These are phyloP conservation scores for Fulvia fulva DNA, from an alignment of 2,329 filamentous ascomycete species.

Conservation along the genomic window DNA sequence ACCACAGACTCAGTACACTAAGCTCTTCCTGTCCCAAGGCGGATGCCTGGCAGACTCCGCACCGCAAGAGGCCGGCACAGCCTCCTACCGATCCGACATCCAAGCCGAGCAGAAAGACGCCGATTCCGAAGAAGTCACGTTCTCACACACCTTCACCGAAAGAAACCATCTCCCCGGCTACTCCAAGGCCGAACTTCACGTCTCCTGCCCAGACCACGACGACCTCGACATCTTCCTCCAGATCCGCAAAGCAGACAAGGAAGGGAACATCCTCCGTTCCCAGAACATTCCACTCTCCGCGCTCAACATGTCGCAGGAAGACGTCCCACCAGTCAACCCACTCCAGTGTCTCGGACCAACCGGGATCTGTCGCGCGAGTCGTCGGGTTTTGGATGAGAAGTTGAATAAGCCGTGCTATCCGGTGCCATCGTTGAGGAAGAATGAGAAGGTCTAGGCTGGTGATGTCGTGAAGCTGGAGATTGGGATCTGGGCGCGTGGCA, in stretches of 20 bases:
- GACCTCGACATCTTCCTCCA: slow-evolving; percentile 19
- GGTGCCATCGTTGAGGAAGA: slow-evolving; percentile 23
- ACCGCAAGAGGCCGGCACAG: not conserved
- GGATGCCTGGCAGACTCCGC: not conserved
- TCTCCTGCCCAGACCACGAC: slow-evolving; percentile 25
- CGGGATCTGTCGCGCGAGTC: slow-evolving; percentile 38
- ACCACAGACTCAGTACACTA: slow-evolving; percentile 9
- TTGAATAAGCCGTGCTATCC: not conserved
- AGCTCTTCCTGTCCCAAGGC: not conserved
- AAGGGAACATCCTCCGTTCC: slow-evolving; percentile 6
- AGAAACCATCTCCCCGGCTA: slow-evolving; percentile 40
- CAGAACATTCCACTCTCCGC: slow-evolving; percentile 12
- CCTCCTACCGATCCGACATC: not conserved
- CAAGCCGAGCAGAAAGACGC: slow-evolving; percentile 9
- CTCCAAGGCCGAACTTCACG: slow-evolving; percentile 45
- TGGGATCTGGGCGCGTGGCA: slow-evolving; percentile 45
- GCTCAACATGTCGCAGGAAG: not conserved
- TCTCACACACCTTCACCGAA: slow-evolving; percentile 40
- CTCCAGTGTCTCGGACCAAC: not conserved
- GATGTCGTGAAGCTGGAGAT: slow-evolving; percentile 46
- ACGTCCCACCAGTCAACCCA: not conserved
- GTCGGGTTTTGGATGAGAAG: not conserved
- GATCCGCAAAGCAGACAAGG: slow-evolving; percentile 14
- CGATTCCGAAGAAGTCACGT: slow-evolving; percentile 20
- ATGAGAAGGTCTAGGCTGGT: slow-evolving; percentile 38